Evolutionary conservation across 768 basidiomycete genomes (phyloP), one percentile per base, ranked within the genome.

Genomic region (Dioszegia aurantiaca): DNA sequence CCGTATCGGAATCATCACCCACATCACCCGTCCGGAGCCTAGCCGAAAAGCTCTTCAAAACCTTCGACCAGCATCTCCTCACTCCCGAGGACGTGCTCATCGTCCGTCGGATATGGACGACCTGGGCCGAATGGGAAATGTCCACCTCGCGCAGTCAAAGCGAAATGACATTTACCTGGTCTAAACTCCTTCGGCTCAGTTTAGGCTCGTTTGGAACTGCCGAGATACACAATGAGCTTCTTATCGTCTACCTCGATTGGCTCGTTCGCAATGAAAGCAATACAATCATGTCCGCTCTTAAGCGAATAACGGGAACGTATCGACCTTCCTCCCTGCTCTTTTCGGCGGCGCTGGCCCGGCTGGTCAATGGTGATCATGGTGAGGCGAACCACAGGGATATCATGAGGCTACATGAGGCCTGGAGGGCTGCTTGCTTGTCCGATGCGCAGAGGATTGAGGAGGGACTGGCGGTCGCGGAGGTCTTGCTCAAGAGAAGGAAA

Each of bases 1-100:
- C 80, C 79, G n/a, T n/a, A n/a, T n/a, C n/a, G n/a, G n/a, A n/a
- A n/a, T 69, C 71, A 80, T 10, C 56, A 81, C 51, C 51, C 16
- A 9, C 37, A 24, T 9, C 45, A 31, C 28, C 28, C 4, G 23
- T 51, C 28, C 47, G 56, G 17, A 12, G 16, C 24, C 10, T 24
- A 16, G 46, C 46, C 16, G 37, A 44, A 40, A 21, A n/a, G 3
- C 26, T 37, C 36, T 17, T 53, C 37, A 53, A 40, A 17, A 36
- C 51, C 3, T 53, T 53, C 21, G 24, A 40, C 17, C 51, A 40
- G 9, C 19, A 11, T 26, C 14, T 9, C 21, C 37, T 53, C 23
- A 27, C 47, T n/a, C 1, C 30, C 31, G 37, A 44, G 12, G 63
- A 57, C 8, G 11, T 19, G 6, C 21, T 55, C 16, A 28, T 36